Evolutionary conservation across 352 stramenopile genomes (phyloP), one percentile per base, ranked within the genome.

Genomic region (Bremia lactucae): DNA sequence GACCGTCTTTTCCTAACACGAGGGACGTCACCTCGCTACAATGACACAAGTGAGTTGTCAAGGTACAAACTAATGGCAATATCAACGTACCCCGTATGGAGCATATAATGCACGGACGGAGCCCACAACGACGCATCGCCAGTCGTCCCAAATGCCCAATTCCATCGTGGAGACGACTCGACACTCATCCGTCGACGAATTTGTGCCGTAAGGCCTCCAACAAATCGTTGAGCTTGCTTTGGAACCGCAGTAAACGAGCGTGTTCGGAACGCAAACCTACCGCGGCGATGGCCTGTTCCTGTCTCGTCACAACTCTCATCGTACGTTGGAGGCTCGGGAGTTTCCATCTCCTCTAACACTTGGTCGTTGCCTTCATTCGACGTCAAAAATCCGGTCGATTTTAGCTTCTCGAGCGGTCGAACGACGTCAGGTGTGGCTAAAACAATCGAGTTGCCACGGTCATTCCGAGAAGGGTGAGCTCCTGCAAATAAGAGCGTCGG

Each of bases 401-500:
- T n/a, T n/a, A n/a, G n/a, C n/a, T n/a, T n/a, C n/a, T n/a, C n/a
- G n/a, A n/a, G n/a, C n/a, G n/a, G n/a, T n/a, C n/a, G n/a, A n/a
- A n/a, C n/a, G n/a, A n/a, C n/a, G n/a, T n/a, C 69, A 2, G 59
- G 45, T 10, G 59, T 58, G 4, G 67, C 76, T 13, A 86, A 68
- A 11, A 82, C 54, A 0, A 85, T 59, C 13, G 62, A 34, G 38
- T 74, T 77, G 0, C 64, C 67, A 2, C 83, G 19, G n/a, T 82
- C 72, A 15, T 62, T 76, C 4, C 80, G 72, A 0, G 72, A 65
- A 31, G 81, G 81, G 49, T 94, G 81, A 2, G 72, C 53, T 13
- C 66, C 76, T 19, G 57, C 46, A 49, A 94, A 94, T 1, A 94
- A 46, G 11, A 82, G 51, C 21, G 68, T 90, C 0, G 86, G 86